phyloP scores from a whole-genome alignment of 805 yeast species.

The Myxozyma mucilagina region DNA sequence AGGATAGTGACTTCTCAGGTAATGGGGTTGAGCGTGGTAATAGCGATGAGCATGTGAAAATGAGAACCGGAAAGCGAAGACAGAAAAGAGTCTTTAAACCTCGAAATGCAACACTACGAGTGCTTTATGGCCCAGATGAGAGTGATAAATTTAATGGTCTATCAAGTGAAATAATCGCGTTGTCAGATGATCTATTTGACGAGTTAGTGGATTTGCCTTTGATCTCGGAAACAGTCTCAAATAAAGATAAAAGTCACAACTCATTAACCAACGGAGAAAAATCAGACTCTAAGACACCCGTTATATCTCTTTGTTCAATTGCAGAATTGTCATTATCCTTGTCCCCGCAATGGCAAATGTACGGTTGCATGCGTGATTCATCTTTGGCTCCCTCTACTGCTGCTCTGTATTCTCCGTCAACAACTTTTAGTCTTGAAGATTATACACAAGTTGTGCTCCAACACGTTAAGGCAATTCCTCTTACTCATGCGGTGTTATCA shows the following conservation, averaged over 20 bases:
- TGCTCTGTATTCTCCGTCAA: background rate
- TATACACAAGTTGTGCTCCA: conserved; percentile 21
- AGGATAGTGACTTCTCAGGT: background rate
- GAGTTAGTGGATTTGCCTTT: conserved; percentile 1
- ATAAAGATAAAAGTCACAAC: background rate
- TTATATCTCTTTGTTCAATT: conserved; percentile 5
- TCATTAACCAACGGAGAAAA: background rate
- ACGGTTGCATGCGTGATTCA: conserved; percentile 5
- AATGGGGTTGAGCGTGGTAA: background rate
- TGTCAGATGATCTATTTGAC: conserved; percentile 11
- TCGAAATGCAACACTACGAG: conserved; percentile 3
- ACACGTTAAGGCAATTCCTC: conserved; percentile 31
- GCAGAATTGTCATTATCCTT: background rate
- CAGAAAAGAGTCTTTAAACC: background rate
- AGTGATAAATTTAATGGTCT: background rate
- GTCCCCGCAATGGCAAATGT: conserved; percentile 10
- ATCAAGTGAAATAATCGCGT: background rate
- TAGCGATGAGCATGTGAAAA: conserved; percentile 2
- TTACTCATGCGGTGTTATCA: conserved; percentile 46
- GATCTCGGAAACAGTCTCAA: background rate
- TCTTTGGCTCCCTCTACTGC: conserved; percentile 18
- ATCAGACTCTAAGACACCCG: background rate
- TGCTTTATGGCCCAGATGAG: background rate
- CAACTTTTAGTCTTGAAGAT: background rate
- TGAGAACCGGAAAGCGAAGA: background rate